Evolutionary conservation across 1,139 yeast genomes (phyloP), one percentile per base, ranked within the genome.

Genomic region (Geotrichum aggregatum): DNA sequence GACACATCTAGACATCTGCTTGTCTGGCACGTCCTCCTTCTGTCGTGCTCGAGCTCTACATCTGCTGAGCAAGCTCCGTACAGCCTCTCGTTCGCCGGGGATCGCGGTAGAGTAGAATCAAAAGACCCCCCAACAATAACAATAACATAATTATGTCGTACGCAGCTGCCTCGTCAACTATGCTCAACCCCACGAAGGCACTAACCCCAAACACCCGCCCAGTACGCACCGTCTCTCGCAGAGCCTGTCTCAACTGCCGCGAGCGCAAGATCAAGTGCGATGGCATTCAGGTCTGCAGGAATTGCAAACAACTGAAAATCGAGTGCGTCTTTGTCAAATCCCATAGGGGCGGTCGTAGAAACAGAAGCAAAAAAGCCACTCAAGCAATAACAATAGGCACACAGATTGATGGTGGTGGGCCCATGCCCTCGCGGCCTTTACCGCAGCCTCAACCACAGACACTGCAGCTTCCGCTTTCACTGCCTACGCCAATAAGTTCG

Each of bases 201-300:
- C 35, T 41, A 6, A 28, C 34, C 6, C 44, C 44, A 19, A 41
- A 41, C 44, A 41, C 47, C 10, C 18, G 26, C 10, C 54, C 59
- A 11, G 71, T 70, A 51, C 65, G 77, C 28, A 64, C 72, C 1
- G 85, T 80, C 5, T 83, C 85, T 1, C 72, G 80, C 48, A 69
- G 82, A 40, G 85, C 86, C 0, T 81, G 86, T 62, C 68, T 81
- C 18, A 73, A 79, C 19, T 81, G 86, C 58, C 76, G 86, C 31
- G 84, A 79, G 57, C 79, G 79, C 68, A 81, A 81, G 60, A 74
- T 80, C 59, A 80, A 79, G 58, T 81, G 86, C 63, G 84, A 81
- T 58, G 85, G 85, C 11, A 64, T 67, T 35, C 66, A 66, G 43
- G 60, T 63, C 52, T 81, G 86, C 58, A 68, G 82, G 33, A 79